phyloP scores from a whole-genome alignment of 352 stramenopile species.

The Phytophthora tentaculata region DNA sequence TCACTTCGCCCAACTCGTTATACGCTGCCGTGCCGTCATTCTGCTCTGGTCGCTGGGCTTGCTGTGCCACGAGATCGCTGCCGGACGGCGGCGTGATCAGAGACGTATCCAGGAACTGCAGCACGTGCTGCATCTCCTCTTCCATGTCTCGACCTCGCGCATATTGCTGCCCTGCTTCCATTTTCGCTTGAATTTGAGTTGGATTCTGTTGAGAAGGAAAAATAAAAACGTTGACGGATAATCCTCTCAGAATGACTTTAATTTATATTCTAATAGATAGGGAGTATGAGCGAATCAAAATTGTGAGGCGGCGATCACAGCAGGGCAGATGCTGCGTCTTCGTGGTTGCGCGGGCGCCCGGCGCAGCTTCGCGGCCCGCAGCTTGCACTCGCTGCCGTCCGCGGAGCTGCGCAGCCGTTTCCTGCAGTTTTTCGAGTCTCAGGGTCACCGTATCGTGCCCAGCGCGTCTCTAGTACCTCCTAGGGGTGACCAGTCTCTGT shows the following conservation, averaged over 20 bases:
- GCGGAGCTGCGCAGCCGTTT: constrained; percentile 60
- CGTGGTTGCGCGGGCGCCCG: constrained; percentile 2
- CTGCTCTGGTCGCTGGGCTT: constrained; percentile 5
- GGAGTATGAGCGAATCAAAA: constrained; percentile 12
- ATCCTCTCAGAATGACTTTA: constrained; percentile 7
- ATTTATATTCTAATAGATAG: neutral
- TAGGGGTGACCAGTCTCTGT: constrained; percentile 91
- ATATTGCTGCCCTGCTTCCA: constrained; percentile 20
- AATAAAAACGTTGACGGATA: neutral
- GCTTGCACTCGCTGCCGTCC: constrained; percentile 50
- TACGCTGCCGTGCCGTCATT: constrained; percentile 48
- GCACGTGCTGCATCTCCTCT: constrained; percentile 68
- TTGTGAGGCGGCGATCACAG: constrained; percentile 10
- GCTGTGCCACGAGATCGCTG: constrained; percentile 29
- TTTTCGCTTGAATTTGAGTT: constrained; percentile 17
- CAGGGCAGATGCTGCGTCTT: constrained; percentile 30
- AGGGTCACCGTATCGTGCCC: constrained; percentile 66
- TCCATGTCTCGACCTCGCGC: constrained; percentile 35
- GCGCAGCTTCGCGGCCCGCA: constrained; percentile 12
- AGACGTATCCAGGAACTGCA: constrained; percentile 68
- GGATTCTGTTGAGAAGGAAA: constrained; percentile 23
- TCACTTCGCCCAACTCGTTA: constrained; percentile 73
- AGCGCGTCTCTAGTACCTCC: constrained; percentile 78
- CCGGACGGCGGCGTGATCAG: constrained; percentile 49
- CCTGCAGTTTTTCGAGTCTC: constrained; percentile 70